Base-by-base conservation (phyloP, 352 stramenopile genomes). In the Globisporangium solare region DNA sequence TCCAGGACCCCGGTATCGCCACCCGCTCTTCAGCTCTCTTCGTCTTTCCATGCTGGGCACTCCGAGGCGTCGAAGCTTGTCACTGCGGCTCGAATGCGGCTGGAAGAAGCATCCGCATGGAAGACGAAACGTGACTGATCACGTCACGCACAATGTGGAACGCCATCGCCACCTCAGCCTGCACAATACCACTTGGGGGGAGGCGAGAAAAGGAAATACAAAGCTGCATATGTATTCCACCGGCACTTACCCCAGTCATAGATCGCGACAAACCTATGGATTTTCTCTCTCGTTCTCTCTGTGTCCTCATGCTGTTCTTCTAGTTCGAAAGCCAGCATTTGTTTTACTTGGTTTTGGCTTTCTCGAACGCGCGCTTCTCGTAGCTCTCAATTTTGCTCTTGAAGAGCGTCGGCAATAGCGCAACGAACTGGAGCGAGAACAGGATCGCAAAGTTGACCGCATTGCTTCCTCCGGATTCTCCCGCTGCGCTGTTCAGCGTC, bases 381-480 rank as follows among this genome's bases (percentile, higher is more conserved):
- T 88, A 92, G 47, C 77, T 88, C 51, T 88, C 80, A 24, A 94
- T 84, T 66, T 92, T 92, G 68, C 79, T 72, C 74, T 94, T 94
- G 64, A 94, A 90, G 6, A 94, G 59, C 32, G 83, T 94, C 40
- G 84, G 84, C 46, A 94, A 60, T 35, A 94, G 58, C 8, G 84
- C 84, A 3, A 94, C 74, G 60, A 94, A 92, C 56, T 94, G 84
- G n/a, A 94, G 68, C 58, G 73, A 64, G 52, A 94, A 94, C 14
- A 94, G 75, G 42, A 92, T 81, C 13, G 63, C 77, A 61, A 94
- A 94, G 64, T 90, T 94, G 39, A 88, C 20, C 13, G 71, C 70
- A 55, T 94, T 94, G 65, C 70, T 92, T 22, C 76, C 68, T 21
- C 82, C 61, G 1, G 54, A 39, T 6, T 67, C 66, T 11, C 65